Conservation (phyloP, 805 yeast species). For the Candida coleopterorum region DNA sequence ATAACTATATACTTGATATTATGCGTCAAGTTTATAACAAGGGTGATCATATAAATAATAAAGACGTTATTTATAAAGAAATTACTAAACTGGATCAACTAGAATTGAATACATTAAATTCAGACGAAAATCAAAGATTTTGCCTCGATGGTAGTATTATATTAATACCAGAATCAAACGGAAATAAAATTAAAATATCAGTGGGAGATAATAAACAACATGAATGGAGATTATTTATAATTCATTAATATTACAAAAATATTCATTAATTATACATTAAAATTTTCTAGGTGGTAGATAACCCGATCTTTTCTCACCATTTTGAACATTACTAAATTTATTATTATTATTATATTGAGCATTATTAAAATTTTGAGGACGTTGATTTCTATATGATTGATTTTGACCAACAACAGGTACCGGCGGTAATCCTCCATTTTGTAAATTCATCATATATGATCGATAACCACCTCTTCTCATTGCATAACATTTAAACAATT, state of each 20-base stretch:
- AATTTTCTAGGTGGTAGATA: slow-evolving; percentile 9
- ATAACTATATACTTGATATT: slow-evolving; percentile 42
- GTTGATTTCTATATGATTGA: slow-evolving; percentile 2
- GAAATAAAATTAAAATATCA: slow-evolving; percentile 10
- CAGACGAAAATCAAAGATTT: slow-evolving; percentile 39
- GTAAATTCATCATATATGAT: slow-evolving; percentile 16
- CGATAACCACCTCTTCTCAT: slow-evolving; percentile 39
- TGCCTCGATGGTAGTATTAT: slow-evolving; percentile 65
- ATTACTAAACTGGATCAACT: slow-evolving; percentile 25
- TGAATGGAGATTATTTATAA: slow-evolving; percentile 16
- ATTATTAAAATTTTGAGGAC: slow-evolving; percentile 2
- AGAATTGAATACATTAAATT: slow-evolving; percentile 12
- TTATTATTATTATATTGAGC: slow-evolving; percentile 5
- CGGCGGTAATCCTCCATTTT: slow-evolving; percentile 7
- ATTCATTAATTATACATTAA: neutral
- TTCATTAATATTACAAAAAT: slow-evolving; percentile 4
- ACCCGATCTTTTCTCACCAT: slow-evolving; percentile 11
- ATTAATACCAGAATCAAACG: slow-evolving; percentile 20
- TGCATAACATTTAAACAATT: slow-evolving; percentile 24
- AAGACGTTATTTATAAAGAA: slow-evolving; percentile 42
- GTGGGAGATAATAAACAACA: slow-evolving; percentile 17
- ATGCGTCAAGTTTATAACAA: slow-evolving; percentile 53
- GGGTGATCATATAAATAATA: slow-evolving; percentile 50
- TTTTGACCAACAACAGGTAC: neutral
- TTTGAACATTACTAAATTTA: slow-evolving; percentile 9